Evolutionary conservation across 2,329 filamentous ascomycete genomes (phyloP), one percentile per base, ranked within the genome.

Genomic region (Trichoderma hamatum): DNA sequence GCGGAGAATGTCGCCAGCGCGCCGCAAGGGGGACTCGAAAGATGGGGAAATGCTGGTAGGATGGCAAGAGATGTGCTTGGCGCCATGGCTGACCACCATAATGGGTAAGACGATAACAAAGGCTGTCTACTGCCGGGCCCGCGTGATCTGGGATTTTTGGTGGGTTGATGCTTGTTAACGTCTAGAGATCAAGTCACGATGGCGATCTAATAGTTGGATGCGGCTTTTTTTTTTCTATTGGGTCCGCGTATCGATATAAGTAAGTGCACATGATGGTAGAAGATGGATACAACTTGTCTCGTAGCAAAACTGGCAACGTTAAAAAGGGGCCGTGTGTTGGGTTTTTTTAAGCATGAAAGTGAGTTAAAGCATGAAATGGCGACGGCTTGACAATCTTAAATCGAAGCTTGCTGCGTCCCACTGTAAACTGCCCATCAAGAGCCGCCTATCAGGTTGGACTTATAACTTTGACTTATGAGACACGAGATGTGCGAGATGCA

Each of bases 291-390:
- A 9, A n/a, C 19, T n/a, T n/a, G 39, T 19, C n/a, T n/a, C n/a
- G 39, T 19, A 19, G 39, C 51, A 28, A 28, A 19, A 24, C 24
- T 16, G 26, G 24, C 28, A 32, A n/a, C 28, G 3, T 11, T 32
- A 43, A 32, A 30, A 28, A 24, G 34, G 49, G 24, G 16, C 70
- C 70, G 2, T 70, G 3, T 71, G 61, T n/a, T 73, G 71, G 39
- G 70, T 19, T 32, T 56, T 71, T 58, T 67, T 71, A 24, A 71
- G 67, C 66, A 63, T 68, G 66, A 62, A 63, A 46, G 30, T 54
- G 30, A 16, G 43, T 43, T 19, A 19, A 19, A 30, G 51, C 58
- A 43, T 26, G 21, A 7, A 49, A 32, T 26, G 51, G 30, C 36
- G 14, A n/a, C 43, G 51, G 51, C 24, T 65, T 34, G 51, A 65